phyloP scores from a whole-genome alignment of 2,329 filamentous ascomycete species.

The Metarhizium humberi region DNA sequence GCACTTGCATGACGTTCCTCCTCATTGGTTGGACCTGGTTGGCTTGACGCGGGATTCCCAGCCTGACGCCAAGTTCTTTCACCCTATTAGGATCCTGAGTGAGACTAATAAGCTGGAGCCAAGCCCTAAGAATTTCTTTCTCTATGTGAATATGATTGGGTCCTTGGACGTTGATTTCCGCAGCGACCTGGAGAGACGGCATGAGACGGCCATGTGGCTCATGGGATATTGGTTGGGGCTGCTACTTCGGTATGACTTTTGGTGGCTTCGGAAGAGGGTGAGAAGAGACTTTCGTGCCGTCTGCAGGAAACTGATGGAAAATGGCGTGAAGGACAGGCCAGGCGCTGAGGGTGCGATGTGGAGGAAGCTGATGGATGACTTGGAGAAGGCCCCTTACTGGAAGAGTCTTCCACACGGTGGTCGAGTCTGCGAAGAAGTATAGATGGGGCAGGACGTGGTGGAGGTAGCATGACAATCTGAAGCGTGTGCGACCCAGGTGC shows the following conservation, averaged over 20 bases:
- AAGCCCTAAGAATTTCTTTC: constrained; percentile 7
- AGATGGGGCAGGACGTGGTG: too few relatives aligned
- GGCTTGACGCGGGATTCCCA: neutral
- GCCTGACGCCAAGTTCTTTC: neutral
- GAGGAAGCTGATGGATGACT: constrained; percentile 12
- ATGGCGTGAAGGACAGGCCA: constrained; percentile 6
- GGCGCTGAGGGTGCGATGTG: constrained; percentile 12
- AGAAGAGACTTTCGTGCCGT: constrained; percentile 11
- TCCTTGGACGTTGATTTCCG: constrained; percentile 12
- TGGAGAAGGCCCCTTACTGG: constrained; percentile 7
- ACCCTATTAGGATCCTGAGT: constrained; percentile 9
- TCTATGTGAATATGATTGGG: constrained; percentile 14
- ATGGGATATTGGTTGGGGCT: constrained; percentile 16
- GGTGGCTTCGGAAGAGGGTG: constrained; percentile 14
- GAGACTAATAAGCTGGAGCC: constrained; percentile 7
- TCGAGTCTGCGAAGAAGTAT: neutral
- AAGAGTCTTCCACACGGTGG: neutral
- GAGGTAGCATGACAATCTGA: too few relatives aligned
- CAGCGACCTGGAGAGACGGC: constrained; percentile 9
- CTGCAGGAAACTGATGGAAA: constrained; percentile 9
- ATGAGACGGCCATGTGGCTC: constrained; percentile 15
- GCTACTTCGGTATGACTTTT: constrained; percentile 13
- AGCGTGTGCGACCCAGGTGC: too few relatives aligned
- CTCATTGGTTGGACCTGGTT: neutral
- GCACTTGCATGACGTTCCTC: constrained; percentile 9